Conservation (phyloP, 805 yeast species). For the Lachancea dasiensis region DNA sequence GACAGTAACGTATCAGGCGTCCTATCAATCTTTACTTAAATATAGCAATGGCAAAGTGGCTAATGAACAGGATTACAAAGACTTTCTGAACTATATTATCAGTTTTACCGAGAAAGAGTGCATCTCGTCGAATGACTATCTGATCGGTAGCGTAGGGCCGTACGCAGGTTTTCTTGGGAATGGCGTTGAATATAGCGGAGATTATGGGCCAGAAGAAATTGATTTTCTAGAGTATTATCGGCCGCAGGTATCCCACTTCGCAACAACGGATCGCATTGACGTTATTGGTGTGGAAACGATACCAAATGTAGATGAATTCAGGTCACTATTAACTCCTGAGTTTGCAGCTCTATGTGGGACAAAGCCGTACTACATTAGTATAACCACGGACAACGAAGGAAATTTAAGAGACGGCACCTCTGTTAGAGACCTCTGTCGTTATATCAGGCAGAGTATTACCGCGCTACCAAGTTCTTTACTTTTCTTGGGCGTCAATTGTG, state of each 20-base stretch:
- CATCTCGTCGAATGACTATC: conserved; percentile 1
- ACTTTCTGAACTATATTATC: conserved; percentile 8
- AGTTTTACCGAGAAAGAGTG: conserved; percentile 8
- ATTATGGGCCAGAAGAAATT: conserved; percentile 34
- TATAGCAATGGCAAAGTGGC: conserved; percentile 10
- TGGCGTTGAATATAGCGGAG: conserved; percentile 59
- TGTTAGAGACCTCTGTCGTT: neutral
- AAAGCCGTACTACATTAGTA: conserved; percentile 36
- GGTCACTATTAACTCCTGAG: conserved; percentile 34
- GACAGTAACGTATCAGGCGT: conserved; percentile 54
- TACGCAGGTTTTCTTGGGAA: conserved; percentile 56
- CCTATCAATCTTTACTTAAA: conserved; percentile 34
- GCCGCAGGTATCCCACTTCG: conserved; percentile 40
- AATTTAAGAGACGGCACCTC: conserved; percentile 44
- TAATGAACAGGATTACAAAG: conserved; percentile 8
- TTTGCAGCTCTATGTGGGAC: conserved; percentile 24
- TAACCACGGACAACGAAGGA: conserved; percentile 33
- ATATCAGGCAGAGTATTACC: neutral
- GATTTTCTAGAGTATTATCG: conserved; percentile 25
- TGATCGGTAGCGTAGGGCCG: conserved; percentile 59
- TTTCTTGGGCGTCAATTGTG: conserved; percentile 7
- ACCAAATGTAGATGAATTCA: conserved; percentile 51
- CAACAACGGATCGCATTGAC: conserved; percentile 39
- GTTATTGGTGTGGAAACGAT: conserved; percentile 63
- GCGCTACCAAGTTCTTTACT: neutral